A percentile compares a stretch with the other conserved stretches of the same genome.
Evolutionary conservation across 2,329 filamentous ascomycete genomes (phyloP).

Genomic region (Paraphoma chrysanthemicola): DNA sequence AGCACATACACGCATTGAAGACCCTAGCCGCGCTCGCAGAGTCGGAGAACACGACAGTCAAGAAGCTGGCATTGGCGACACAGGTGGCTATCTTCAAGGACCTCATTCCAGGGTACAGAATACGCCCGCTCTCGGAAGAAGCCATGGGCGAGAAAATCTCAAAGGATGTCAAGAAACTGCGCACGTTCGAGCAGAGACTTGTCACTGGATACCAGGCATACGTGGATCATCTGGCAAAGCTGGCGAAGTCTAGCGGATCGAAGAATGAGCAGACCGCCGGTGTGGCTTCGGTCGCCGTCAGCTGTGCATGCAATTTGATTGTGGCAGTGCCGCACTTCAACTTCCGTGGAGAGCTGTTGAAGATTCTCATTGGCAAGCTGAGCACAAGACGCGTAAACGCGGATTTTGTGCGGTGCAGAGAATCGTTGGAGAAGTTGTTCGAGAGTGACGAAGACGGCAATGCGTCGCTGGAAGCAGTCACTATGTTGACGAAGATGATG

Average conservation of each 20-base stretch:
- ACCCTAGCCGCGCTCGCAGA: slow-evolving; percentile 76
- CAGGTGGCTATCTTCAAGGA: slow-evolving; percentile 94
- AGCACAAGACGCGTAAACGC: slow-evolving; percentile 74
- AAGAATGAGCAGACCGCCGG: slow-evolving; percentile 48
- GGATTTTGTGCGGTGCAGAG: slow-evolving; percentile 78
- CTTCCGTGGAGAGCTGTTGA: slow-evolving; percentile 85
- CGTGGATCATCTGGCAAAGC: slow-evolving; percentile 73
- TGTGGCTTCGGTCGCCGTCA: slow-evolving; percentile 78
- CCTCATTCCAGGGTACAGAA: slow-evolving; percentile 94
- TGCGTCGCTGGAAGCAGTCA: slow-evolving; percentile 84
- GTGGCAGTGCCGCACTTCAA: slow-evolving; percentile 94
- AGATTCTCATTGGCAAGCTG: slow-evolving; percentile 84
- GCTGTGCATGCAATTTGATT: slow-evolving; percentile 83
- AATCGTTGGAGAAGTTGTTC: slow-evolving; percentile 83
- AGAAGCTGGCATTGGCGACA: slow-evolving; percentile 85
- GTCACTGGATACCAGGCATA: slow-evolving; percentile 86
- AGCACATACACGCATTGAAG: slow-evolving; percentile 82
- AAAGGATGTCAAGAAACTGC: slow-evolving; percentile 84
- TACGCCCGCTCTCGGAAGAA: slow-evolving; percentile 80
- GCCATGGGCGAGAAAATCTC: slow-evolving; percentile 81
- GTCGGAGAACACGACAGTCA: slow-evolving; percentile 73
- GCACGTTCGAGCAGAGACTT: slow-evolving; percentile 86
- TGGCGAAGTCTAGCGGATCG: slow-evolving; percentile 65
- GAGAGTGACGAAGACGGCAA: slow-evolving; percentile 87
- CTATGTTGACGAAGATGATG: slow-evolving; percentile 92